Percentiles rank a stretch among this genome's conserved stretches.
phyloP scores from a whole-genome alignment of 2,329 filamentous ascomycete species.

The Diplocarpon mali region DNA sequence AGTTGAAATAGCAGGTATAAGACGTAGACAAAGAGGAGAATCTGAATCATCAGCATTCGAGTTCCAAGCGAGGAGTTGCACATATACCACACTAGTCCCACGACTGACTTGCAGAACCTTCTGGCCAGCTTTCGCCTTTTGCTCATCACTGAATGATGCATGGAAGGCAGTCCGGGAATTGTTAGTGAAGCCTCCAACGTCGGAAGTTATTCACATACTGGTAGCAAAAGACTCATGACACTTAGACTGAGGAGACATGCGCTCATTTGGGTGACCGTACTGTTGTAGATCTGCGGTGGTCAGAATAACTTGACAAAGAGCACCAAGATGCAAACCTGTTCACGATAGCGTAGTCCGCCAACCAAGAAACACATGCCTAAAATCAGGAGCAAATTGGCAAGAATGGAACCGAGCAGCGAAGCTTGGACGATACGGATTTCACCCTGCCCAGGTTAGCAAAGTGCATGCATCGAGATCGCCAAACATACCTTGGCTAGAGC shows the following conservation, averaged over 20 bases:
- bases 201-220: conserved; percentile 40
- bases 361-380: conserved; percentile 86
- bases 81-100: conserved; percentile 44
- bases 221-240: conserved; percentile 78
- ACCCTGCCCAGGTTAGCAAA: conserved; percentile 36
- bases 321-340: conserved; percentile 47
- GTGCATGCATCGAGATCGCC: not conserved
- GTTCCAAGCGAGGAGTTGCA: conserved; percentile 53
- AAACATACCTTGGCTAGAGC: conserved; percentile 54
- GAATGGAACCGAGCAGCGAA: conserved; percentile 77
- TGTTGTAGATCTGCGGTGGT: conserved; percentile 66
- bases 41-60: conserved; percentile 69
- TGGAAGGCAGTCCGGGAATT: conserved; percentile 59
- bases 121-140: conserved; percentile 49
- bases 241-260: conserved; percentile 83
- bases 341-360: conserved; percentile 74
- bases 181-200: conserved; percentile 1
- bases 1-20: conserved; percentile 73
- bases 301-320: conserved; percentile 6
- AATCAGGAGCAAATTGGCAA: conserved; percentile 80
- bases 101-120: not conserved
- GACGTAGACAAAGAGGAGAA: conserved; percentile 64
- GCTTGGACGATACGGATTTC: conserved; percentile 89
- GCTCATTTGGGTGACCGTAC: conserved; percentile 91
- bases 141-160: conserved; percentile 26